Evolutionary conservation across 768 basidiomycete genomes (phyloP).

Genomic region (Termitomyces titanicus): DNA sequence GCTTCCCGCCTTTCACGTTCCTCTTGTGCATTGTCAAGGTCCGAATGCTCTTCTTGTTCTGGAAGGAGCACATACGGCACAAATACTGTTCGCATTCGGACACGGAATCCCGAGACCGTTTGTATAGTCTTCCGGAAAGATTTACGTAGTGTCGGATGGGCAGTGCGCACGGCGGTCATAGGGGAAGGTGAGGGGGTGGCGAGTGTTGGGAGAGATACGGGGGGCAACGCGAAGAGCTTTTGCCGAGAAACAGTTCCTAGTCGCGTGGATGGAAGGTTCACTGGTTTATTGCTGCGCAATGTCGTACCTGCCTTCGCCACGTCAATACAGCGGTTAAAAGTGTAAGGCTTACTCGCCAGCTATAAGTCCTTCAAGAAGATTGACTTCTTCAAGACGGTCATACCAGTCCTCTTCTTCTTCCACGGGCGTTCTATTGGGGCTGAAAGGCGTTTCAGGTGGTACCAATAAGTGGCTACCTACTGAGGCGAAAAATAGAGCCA

Average conservation of each 20-base stretch:
- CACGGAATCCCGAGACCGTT: conserved; percentile 79
- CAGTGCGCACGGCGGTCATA: conserved; percentile 41
- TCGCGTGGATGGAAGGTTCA: conserved; percentile 66
- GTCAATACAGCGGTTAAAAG: not conserved
- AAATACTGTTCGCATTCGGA: conserved; percentile 93
- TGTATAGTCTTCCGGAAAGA: conserved; percentile 78
- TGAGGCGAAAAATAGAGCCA: conserved; percentile 35
- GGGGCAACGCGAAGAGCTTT: conserved; percentile 61
- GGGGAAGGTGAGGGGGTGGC: conserved; percentile 46
- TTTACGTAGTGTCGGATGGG: conserved; percentile 74
- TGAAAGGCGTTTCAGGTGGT: conserved; percentile 30
- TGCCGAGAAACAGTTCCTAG: conserved; percentile 67
- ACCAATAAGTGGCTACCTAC: conserved; percentile 32
- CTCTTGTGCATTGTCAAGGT: conserved; percentile 38
- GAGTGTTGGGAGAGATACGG: conserved; percentile 40
- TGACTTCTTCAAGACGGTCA: conserved; percentile 55
- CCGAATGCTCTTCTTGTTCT: conserved; percentile 27
- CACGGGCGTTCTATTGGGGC: conserved; percentile 23
- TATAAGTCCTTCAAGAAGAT: conserved; percentile 55
- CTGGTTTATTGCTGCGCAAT: conserved; percentile 27
- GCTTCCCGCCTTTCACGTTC: conserved; percentile 61
- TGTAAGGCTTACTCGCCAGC: conserved; percentile 39
- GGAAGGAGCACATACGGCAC: conserved; percentile 80
- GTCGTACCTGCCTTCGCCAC: conserved; percentile 37
- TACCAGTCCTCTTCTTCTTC: conserved; percentile 35